Base-by-base conservation (phyloP, 1,284 basidiomycete species). In the Meira miltonrushii region DNA sequence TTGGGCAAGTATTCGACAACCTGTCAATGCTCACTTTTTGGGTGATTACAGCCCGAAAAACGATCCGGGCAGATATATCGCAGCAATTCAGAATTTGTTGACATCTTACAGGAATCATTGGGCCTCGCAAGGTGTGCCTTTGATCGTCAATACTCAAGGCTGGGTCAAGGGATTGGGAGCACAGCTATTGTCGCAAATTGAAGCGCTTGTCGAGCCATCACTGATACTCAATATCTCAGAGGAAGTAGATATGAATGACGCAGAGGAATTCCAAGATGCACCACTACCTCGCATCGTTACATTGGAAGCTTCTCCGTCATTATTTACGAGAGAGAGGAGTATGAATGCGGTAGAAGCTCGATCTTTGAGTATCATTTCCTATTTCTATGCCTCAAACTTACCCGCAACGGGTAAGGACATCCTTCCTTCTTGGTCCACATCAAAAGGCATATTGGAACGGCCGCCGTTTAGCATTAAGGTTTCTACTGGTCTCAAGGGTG, bases 81-180 rank as follows among this genome's bases (percentile, higher is more conserved):
- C 84, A 2, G 84, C 87, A 1, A 83, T 93, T 41, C 81, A 84
- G 39, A 82, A 87, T 1, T 81, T 93, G 9, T 54, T 92, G 39
- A 83, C 88, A 48, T 82, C 83, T 1, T 96, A 89, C 79, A 54
- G 55, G 57, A 15, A 39, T 23, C 17, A 50, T 60, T 23, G 55
- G 65, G 21, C 65, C 64, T 40, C 57, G 33, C 39, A 43, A 19
- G 48, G 59, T 11, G 66, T 79, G 3, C 94, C 94, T 0, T 84
- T 98, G 5, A 84, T 97, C 9, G 85, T 97, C 57, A 98, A 98
- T 78, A 96, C 90, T 0, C 93, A 94, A 85, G 94, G 94, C 1
- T 98, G 94, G 94, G 85, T 85, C 13, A 96, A 94, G 78, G 94
- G 94, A 1, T 84, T 96, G 1, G 94, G 94, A 1, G 87, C 86